Base-by-base conservation (phyloP, 1,284 basidiomycete species). In the Cerrena zonata region DNA sequence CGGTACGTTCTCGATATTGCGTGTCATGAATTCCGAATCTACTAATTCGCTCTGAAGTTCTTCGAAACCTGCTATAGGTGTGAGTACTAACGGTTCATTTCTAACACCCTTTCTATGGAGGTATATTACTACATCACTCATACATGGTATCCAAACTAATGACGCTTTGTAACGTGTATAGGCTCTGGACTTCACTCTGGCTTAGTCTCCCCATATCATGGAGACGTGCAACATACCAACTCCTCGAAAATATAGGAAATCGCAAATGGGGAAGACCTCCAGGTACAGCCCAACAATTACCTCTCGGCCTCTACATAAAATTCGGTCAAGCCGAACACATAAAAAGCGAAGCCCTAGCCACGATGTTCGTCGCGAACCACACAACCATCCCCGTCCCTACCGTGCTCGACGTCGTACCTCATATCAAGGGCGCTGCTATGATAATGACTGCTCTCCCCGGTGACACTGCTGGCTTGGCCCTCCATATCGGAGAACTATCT, bases 311-410 rank as follows among this genome's bases (percentile, higher is more conserved):
- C 21, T 40, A 40, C 18, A 5, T 22, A 10, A 40, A 40, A 19
- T 40, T 40, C 39, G 39, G 39, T 5, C 21, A 7, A 10, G 15
- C 10, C 7, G 15, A 18, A 19, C 7, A 10, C 5, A 5, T 18
- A 18, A 34, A 15, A 34, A 5, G 10, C 15, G 39, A 40, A 18
- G 39, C 21, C 21, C 21, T 40, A 5, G 39, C 39, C 7, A 40
- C 39, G 19, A 40, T 40, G 39, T 40, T 40, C 39, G 39, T 40
- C 13, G 39, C 15, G 39, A 5, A 7, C 7, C 7, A 56, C 43
- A 56, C 56, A 21, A 56, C 52, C 21, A 54, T 56, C 23, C 56
- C 56, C 19, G 55, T 54, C 12, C 56, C 56, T 5, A 42, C 36
- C 15, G 49, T 57, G 21, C 49, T 56, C 7, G 56, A 56, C 24